Evolutionary conservation across 305 asterid species (phyloP), one percentile per base, ranked within the genome.

Genomic region (Fraxinus xanthoxyloides): DNA sequence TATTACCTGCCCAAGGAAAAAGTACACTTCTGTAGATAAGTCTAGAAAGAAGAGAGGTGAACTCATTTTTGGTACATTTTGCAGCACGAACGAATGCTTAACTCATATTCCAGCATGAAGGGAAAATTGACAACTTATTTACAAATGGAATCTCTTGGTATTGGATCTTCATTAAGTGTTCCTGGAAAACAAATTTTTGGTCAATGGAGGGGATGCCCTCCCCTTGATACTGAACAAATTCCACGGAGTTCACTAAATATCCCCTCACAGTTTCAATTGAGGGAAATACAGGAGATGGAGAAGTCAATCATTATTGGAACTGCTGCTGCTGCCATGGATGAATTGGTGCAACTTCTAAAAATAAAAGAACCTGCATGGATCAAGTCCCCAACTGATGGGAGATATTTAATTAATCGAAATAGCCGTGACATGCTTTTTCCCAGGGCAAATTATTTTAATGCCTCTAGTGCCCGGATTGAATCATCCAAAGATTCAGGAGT

Each of bases 401-500:
- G 91, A 51, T 85, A 36, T 34, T 24, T 54, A n/a, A 79, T 94
- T 61, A 87, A 89, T 75, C 86, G 82, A 4, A 92, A 91, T 26
- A 86, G 83, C 77, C 90, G 90, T 78, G 91, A 89, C 61, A 89
- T 84, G 84, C 85, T 85, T 35, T 91, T 87, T 54, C 89, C 93
- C 34, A 87, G 85, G 81, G 24, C 79, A 21, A 79, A 72, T 82
- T 85, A 82, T 76, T 67, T 84, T 19, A 92, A 80, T 51, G 13
- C 48, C 13, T 40, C 48, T 10, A 10, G 15, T 40, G 77, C 81
- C 5, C 46, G 94, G 65, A 83, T 82, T 28, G 97, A 94, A 85
- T 94, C 97, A 7, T 92, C 97, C 0, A 93, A 84, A 79, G 89
- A 90, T 48, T 88, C 90, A 17, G 92, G 87, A 4, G 85, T 87